Conservation (phyloP, 2,329 filamentous ascomycete genomes). For the Fusarium proliferatum region DNA sequence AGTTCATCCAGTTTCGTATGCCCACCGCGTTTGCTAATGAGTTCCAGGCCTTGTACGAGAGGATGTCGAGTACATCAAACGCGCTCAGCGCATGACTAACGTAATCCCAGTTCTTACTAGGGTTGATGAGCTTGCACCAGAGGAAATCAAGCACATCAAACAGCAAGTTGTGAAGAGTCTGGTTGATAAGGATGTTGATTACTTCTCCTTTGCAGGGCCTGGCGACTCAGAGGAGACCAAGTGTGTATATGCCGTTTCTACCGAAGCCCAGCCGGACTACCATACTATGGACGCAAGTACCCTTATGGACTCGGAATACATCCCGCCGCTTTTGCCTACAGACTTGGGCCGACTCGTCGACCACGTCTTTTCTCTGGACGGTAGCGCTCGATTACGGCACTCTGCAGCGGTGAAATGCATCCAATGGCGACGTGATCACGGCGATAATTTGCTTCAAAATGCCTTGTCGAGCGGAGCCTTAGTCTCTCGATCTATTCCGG, state of each 20-base stretch:
- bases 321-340: constrained; percentile 80
- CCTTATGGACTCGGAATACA: constrained; percentile 91
- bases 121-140: constrained; percentile 73
- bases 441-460: constrained; percentile 29
- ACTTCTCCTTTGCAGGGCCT: constrained; percentile 72
- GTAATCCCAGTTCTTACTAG: constrained; percentile 85
- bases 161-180: constrained; percentile 67
- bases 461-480: constrained; percentile 31
- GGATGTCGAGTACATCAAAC: constrained; percentile 78
- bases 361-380: constrained; percentile 80
- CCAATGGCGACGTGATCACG: constrained; percentile 68
- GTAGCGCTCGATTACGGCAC: constrained; percentile 84
- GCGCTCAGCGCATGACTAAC: constrained; percentile 79
- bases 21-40: constrained; percentile 1
- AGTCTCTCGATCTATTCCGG: constrained; percentile 29
- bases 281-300: constrained; percentile 93
- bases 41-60: constrained; percentile 46
- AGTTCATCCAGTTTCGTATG: neutral
- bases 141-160: constrained; percentile 70
- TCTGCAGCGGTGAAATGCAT: constrained; percentile 84
- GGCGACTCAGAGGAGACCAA: constrained; percentile 44
- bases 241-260: constrained; percentile 81
- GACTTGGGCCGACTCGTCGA: constrained; percentile 78
- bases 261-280: constrained; percentile 74
- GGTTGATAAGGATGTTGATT: constrained; percentile 65